Evolutionary conservation across 768 basidiomycete species (phyloP).

Genomic region (Lyophyllum shimeji): DNA sequence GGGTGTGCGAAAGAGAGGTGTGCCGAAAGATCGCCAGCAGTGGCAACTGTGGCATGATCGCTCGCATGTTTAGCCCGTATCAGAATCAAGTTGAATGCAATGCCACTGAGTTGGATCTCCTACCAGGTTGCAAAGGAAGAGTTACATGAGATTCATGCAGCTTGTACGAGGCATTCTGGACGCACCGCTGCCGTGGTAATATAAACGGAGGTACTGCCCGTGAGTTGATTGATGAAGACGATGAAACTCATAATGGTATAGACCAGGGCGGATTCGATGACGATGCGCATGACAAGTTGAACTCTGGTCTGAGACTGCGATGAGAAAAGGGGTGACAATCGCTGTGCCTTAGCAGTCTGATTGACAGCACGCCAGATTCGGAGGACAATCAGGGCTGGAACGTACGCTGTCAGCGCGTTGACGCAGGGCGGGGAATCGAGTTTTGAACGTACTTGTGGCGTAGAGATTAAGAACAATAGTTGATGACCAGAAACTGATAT

Average conservation of each 20-base stretch:
- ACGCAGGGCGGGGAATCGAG: neutral
- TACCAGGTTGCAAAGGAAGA: neutral
- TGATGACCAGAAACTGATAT: conserved; percentile 35
- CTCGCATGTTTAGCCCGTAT: neutral
- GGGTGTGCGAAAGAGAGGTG: neutral
- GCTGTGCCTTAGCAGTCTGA: neutral
- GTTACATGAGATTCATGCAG: neutral
- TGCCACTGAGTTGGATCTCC: neutral
- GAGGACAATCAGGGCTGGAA: conserved; percentile 34
- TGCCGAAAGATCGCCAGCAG: neutral
- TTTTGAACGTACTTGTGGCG: conserved; percentile 34
- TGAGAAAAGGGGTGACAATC: neutral
- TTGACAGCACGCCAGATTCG: conserved; percentile 29
- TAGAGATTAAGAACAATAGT: conserved; percentile 36
- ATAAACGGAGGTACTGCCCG: neutral
- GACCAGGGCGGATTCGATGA: conserved; percentile 40
- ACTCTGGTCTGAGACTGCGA: conserved; percentile 7
- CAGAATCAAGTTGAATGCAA: neutral
- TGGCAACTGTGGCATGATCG: neutral
- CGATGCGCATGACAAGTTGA: conserved; percentile 26
- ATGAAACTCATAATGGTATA: conserved; percentile 25
- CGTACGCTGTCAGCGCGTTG: neutral
- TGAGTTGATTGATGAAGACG: neutral
- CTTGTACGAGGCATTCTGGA: neutral
- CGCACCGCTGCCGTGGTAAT: neutral